Percentiles rank a stretch among this genome's conserved stretches.
Evolutionary conservation across 345 rosid species (phyloP).

Genomic region (Gossypium australe): DNA sequence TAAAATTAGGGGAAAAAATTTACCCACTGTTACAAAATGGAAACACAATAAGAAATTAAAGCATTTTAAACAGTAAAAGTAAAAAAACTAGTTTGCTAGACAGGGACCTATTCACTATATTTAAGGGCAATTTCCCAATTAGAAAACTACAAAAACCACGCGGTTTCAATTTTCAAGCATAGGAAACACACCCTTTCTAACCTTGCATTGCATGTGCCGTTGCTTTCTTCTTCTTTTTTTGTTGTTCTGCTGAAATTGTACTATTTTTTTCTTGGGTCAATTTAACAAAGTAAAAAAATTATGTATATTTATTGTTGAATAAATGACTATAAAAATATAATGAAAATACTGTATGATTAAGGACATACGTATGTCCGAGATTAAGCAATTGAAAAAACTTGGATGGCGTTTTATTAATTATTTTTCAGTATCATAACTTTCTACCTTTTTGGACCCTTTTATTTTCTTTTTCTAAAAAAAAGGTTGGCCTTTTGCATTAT

Average conservation of each 20-base stretch:
- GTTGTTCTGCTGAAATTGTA: too few species aligned
- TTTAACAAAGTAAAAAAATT: too few species aligned
- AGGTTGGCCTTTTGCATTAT: slow-evolving; percentile 6
- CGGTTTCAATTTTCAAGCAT: slow-evolving; percentile 7
- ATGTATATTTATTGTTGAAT: neutral
- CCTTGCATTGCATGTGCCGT: slow-evolving; percentile 19
- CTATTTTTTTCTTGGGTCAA: too few species aligned
- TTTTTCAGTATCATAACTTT: too few species aligned
- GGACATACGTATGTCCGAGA: neutral
- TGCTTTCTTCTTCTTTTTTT: too few species aligned
- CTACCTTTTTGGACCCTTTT: neutral
- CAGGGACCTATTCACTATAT: neutral
- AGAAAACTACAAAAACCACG: slow-evolving; percentile 24
- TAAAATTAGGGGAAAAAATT: neutral
- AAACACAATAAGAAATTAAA: neutral
- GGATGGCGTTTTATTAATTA: too few species aligned
- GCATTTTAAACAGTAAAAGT: neutral
- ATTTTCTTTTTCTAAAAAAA: neutral
- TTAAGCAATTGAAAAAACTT: neutral
- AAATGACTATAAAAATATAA: neutral
- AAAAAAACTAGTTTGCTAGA: too few species aligned
- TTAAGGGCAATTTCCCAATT: neutral
- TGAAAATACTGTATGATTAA: neutral
- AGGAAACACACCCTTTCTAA: too few species aligned
- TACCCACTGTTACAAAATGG: too few species aligned